Conservation (phyloP, 768 basidiomycete genomes). For the Collybia mongolica region DNA sequence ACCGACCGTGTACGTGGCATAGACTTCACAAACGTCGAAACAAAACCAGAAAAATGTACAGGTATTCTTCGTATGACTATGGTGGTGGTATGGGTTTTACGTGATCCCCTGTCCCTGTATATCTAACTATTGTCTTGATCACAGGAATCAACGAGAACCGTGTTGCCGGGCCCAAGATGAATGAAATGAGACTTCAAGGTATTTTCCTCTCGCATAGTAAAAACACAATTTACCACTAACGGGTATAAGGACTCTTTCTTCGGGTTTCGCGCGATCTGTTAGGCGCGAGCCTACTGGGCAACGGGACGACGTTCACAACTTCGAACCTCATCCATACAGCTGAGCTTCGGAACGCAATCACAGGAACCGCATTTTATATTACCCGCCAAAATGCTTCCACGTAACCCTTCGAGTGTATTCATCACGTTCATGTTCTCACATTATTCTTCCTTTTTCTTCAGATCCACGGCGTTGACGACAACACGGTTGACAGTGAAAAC, state of each 20-base stretch:
- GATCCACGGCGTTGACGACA: constrained; percentile 42
- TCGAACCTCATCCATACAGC: constrained; percentile 41
- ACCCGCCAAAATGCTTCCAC: constrained; percentile 43
- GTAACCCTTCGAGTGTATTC: constrained; percentile 19
- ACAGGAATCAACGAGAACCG: constrained; percentile 52
- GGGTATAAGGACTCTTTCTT: constrained; percentile 43
- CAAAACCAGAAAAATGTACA: neutral
- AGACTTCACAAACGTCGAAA: neutral
- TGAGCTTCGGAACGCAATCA: constrained; percentile 44
- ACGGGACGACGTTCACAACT: constrained; percentile 50
- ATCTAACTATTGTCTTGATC: neutral
- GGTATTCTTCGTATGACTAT: constrained; percentile 60
- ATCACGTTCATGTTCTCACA: neutral
- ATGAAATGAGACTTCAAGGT: constrained; percentile 55
- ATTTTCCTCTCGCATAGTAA: neutral
- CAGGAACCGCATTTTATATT: constrained; percentile 47
- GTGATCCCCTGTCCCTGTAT: neutral
- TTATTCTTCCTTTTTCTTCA: constrained; percentile 10
- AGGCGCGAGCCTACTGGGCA: constrained; percentile 40
- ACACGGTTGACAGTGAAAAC: constrained; percentile 43
- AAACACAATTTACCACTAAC: neutral
- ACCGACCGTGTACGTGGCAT: constrained; percentile 43
- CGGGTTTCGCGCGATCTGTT: constrained; percentile 49
- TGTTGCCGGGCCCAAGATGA: constrained; percentile 47
- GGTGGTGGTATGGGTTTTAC: constrained; percentile 35